phyloP scores from a whole-genome alignment of 2,329 filamentous ascomycete genomes.

The Madurella fahalii region DNA sequence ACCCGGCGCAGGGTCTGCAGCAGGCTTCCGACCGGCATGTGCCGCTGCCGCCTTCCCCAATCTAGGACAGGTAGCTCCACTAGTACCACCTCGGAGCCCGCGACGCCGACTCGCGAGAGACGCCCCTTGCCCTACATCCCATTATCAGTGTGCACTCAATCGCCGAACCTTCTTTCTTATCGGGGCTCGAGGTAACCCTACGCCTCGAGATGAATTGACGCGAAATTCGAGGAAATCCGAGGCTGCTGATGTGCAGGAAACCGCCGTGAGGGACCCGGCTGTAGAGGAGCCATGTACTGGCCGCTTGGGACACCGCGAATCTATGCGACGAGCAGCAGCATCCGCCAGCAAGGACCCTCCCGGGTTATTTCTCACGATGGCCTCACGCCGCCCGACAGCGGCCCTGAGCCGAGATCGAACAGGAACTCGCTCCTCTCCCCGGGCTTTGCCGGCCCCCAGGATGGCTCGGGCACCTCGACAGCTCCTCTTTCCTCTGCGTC shows the following conservation, averaged over 20 bases:
- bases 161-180: too few species aligned
- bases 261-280: constrained; percentile 23
- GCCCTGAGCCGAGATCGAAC: constrained; percentile 26
- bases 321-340: constrained; percentile 74
- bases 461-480: constrained; percentile 35
- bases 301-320: constrained; percentile 79
- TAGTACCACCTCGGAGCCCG: background rate
- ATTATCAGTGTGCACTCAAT: too few species aligned
- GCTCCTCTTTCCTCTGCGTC: constrained; percentile 35
- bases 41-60: too few species aligned
- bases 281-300: constrained; percentile 72
- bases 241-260: constrained; percentile 22
- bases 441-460: constrained; percentile 28
- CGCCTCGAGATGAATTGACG: constrained; percentile 23
- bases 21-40: too few species aligned
- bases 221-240: background rate
- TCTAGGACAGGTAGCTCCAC: too few species aligned
- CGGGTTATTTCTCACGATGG: constrained; percentile 59
- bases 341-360: constrained; percentile 51
- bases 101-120: too few species aligned
- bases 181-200: background rate
- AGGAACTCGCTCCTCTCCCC: constrained; percentile 22
- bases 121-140: too few species aligned
- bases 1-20: too few species aligned
- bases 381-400: constrained; percentile 36